These are phyloP conservation scores for Xylariaceae sp. DNA, from an alignment of 2,329 filamentous ascomycete species.

Conservation along the genomic window DNA sequence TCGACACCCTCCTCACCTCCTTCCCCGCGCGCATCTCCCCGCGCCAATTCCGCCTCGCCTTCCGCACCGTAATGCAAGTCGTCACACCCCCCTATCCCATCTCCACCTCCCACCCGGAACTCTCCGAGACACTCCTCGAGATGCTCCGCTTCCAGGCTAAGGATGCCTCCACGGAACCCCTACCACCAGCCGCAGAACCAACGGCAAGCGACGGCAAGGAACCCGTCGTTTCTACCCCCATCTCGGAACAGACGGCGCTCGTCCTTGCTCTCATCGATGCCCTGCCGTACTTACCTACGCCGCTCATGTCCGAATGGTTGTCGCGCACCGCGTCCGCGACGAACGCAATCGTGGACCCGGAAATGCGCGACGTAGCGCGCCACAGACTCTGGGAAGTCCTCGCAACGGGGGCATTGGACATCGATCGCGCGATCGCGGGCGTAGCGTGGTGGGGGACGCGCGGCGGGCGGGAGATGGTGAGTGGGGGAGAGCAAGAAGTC, in stretches of 20 bases:
- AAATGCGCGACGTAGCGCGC: constrained; percentile 59
- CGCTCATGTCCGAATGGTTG: constrained; percentile 75
- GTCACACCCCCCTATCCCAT: constrained; percentile 74
- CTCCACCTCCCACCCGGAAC: constrained; percentile 64
- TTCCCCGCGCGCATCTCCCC: constrained; percentile 75
- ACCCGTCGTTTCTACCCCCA: not conserved
- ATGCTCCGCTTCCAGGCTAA: constrained; percentile 63
- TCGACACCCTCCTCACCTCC: constrained; percentile 71
- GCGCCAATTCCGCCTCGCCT: constrained; percentile 82
- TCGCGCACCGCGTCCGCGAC: constrained; percentile 64
- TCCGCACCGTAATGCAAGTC: constrained; percentile 78
- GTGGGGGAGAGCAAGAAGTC: constrained; percentile 24
- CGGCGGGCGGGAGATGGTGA: constrained; percentile 49
- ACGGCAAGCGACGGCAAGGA: not conserved
- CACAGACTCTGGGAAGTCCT: constrained; percentile 75
- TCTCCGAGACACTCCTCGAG: constrained; percentile 78
- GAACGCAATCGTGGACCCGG: constrained; percentile 55
- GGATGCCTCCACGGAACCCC: constrained; percentile 40
- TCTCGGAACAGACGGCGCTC: constrained; percentile 77
- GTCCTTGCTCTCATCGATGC: constrained; percentile 74
- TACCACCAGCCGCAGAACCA: constrained; percentile 27
- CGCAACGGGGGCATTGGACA: constrained; percentile 79
- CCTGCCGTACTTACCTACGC: constrained; percentile 65
- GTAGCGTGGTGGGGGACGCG: constrained; percentile 78
- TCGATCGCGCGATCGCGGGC: constrained; percentile 71